These are phyloP conservation scores for Sporisorium iseilematis-ciliati DNA, from an alignment of 1,284 basidiomycete species.

Conservation along the genomic window DNA sequence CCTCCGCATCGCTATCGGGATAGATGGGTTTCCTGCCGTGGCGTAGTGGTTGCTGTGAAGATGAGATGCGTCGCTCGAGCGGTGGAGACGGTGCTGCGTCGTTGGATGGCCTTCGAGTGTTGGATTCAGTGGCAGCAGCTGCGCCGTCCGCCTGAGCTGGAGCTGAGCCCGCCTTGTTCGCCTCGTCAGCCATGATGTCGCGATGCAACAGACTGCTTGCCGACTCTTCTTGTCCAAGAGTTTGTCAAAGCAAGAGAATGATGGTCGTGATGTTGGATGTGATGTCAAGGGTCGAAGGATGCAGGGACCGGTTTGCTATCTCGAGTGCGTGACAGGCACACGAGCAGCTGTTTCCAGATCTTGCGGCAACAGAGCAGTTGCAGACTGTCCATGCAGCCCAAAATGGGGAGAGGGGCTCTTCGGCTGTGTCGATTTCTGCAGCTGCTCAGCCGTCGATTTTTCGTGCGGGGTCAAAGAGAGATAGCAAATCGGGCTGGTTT, in stretches of 20 bases:
- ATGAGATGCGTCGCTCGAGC: conserved; percentile 37
- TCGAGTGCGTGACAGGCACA: not conserved
- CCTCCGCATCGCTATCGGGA: conserved; percentile 53
- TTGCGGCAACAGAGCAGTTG: no score
- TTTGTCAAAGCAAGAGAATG: not conserved
- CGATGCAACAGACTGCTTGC: not conserved
- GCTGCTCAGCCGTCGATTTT: conserved; percentile 5
- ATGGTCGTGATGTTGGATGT: no score
- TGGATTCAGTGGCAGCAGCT: conserved; percentile 5
- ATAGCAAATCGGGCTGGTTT: no score
- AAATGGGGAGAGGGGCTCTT: not conserved
- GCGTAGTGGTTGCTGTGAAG: conserved; percentile 43
- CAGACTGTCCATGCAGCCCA: no score
- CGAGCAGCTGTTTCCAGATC: not conserved
- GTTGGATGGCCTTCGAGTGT: conserved; percentile 15
- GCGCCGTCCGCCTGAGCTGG: conserved; percentile 3
- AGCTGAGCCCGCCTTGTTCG: conserved; percentile 5
- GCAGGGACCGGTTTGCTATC: conserved; percentile 1
- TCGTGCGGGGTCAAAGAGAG: no score
- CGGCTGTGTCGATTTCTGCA: not conserved
- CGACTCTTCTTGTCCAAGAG: no score
- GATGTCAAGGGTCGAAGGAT: not conserved
- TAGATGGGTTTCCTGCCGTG: conserved; percentile 57
- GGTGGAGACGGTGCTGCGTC: conserved; percentile 22
- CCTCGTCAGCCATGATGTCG: conserved; percentile 18